Evolutionary conservation across 1,139 yeast genomes (phyloP), one percentile per base, ranked within the genome.

Genomic region (Yamadazyma epiphylla): DNA sequence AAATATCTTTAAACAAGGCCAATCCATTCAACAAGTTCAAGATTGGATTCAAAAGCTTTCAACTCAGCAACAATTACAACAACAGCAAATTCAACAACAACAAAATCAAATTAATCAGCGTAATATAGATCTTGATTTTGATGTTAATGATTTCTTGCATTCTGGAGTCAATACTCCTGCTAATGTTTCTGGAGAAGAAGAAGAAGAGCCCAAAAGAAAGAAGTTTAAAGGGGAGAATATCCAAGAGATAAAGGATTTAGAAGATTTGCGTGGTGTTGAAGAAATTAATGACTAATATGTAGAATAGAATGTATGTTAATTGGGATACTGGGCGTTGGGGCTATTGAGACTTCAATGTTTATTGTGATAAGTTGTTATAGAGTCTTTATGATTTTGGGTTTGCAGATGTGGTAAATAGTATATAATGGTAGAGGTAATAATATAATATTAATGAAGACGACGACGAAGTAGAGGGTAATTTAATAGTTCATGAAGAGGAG

Each of bases 11-110:
- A 67, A 61, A 43, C 79, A 75, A 39, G 79, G 77, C 8, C 72
- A 69, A 37, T 68, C 78, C 3, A 64, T 76, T 31, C 74, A 65
- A 48, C 80, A 74, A 44, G 77, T 74, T 1, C 77, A 74, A 45
- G 80, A 76, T 41, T 74, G 80, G 79, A 63, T 75, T 28, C 74
- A 60, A 35, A 70, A 60, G 32, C 49, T 70, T 28, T 63, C 69
- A 2, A 51, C 46, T 26, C 66, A 62, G 31, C 70, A 60, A 28
- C 60, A 55, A 22, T 57, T 56, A 22, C 62, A 56, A 28, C 55
- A 51, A 30, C 56, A 53, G 27, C 47, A 49, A 25, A 48, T 47
- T 13, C 48, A 48, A 25, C 50, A 45, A 31, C 27, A 37, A 15
- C 39, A 31, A 24, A 29, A 29, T 13, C 40, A 36, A 19, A 14